Conservation (phyloP, 2,329 filamentous ascomycete genomes). For the Graphilbum ipis-grandicollis region DNA sequence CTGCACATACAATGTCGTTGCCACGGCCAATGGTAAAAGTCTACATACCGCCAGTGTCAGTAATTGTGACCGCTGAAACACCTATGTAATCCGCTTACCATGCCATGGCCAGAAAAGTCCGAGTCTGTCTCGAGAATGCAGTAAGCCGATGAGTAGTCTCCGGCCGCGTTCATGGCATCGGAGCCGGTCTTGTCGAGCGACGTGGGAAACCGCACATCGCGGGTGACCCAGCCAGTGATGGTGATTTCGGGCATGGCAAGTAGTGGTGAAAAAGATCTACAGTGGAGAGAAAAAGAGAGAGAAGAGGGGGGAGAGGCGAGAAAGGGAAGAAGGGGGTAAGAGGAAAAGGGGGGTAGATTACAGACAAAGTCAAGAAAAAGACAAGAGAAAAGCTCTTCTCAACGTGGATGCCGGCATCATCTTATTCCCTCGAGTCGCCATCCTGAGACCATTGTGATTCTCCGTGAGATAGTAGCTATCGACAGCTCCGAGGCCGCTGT, state of each 20-base stretch:
- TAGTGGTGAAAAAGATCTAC: background rate
- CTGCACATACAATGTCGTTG: conserved; percentile 81
- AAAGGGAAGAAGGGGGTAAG: too few species aligned
- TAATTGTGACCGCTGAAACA: background rate
- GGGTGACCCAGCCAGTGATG: conserved; percentile 54
- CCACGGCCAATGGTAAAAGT: conserved; percentile 77
- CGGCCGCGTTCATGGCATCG: conserved; percentile 90
- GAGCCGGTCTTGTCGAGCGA: conserved; percentile 92
- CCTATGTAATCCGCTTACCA: conserved; percentile 29
- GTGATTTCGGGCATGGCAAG: conserved; percentile 38
- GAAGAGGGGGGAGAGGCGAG: too few species aligned
- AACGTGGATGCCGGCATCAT: too few species aligned
- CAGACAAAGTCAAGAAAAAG: too few species aligned
- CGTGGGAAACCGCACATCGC: conserved; percentile 71
- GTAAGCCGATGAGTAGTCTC: conserved; percentile 89
- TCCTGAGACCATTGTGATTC: too few species aligned
- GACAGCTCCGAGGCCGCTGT: too few species aligned
- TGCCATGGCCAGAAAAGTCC: conserved; percentile 54
- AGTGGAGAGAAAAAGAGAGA: background rate
- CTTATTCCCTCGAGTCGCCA: too few species aligned
- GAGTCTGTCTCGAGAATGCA: conserved; percentile 77
- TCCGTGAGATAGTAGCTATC: too few species aligned
- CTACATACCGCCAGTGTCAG: conserved; percentile 14
- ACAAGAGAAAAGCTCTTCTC: too few species aligned
- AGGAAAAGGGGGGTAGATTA: too few species aligned